Conservation (phyloP, 352 stramenopile species). For the Pythium scleroteichum region DNA sequence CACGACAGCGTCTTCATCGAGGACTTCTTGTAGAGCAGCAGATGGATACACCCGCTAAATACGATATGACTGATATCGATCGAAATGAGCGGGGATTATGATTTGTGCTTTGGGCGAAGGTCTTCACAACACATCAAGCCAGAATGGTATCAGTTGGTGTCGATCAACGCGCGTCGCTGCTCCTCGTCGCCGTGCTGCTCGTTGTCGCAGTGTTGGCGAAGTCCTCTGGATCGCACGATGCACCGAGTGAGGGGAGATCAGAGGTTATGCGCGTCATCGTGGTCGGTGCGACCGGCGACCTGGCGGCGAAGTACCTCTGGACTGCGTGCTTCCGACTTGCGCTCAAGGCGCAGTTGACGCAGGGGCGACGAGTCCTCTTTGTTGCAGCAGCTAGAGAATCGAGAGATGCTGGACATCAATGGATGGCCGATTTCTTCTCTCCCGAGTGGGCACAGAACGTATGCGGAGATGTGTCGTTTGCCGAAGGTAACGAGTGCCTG, state of each 20-base stretch:
- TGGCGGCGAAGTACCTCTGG: slow-evolving; percentile 87
- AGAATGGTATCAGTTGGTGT: not conserved
- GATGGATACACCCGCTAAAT: slow-evolving; percentile 13
- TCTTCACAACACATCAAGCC: slow-evolving; percentile 1
- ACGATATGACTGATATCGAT: not conserved
- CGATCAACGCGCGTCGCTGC: too few species aligned
- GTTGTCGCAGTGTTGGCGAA: too few species aligned
- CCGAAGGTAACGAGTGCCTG: slow-evolving; percentile 22
- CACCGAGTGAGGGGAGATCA: not conserved
- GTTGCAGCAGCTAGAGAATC: slow-evolving; percentile 47
- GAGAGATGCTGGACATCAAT: slow-evolving; percentile 27
- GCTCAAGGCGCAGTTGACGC: slow-evolving; percentile 24
- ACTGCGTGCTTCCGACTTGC: slow-evolving; percentile 65
- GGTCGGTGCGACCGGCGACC: slow-evolving; percentile 71
- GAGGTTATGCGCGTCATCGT: slow-evolving; percentile 49
- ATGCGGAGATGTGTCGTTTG: slow-evolving; percentile 24
- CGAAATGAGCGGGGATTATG: slow-evolving; percentile 3
- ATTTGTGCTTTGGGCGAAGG: not conserved
- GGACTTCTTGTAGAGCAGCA: slow-evolving; percentile 36
- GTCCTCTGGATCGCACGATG: too few species aligned
- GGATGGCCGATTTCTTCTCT: slow-evolving; percentile 42
- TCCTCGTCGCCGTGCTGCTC: too few species aligned
- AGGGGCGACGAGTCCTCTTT: slow-evolving; percentile 30
- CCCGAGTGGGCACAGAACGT: slow-evolving; percentile 30
- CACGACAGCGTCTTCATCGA: slow-evolving; percentile 48